Conservation (phyloP, 225 moss, liverwort and hornwort species). For the Sphagnum contortum region DNA sequence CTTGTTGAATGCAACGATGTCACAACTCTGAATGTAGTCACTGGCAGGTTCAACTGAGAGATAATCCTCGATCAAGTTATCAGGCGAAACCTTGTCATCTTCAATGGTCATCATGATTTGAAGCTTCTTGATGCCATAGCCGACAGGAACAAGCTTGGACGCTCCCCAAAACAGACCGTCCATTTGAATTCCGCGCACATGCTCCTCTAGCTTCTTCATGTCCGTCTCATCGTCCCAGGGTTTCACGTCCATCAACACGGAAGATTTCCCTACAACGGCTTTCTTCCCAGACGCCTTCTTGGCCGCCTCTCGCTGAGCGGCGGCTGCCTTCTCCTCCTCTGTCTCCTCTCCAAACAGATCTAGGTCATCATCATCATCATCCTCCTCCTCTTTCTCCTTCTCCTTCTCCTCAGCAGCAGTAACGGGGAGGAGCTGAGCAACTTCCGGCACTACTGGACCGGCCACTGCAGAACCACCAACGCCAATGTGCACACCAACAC, state of each 20-base stretch:
- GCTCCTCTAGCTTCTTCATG: conserved; percentile 40
- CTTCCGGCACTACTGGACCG: conserved; percentile 10
- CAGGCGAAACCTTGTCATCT: conserved; percentile 42
- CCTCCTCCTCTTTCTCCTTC: conserved; percentile 24
- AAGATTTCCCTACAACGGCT: conserved; percentile 34
- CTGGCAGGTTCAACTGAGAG: conserved; percentile 23
- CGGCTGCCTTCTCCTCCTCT: conserved; percentile 29
- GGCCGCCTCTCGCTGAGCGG: conserved; percentile 13
- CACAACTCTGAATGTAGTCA: conserved; percentile 51
- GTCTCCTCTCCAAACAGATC: conserved; percentile 23
- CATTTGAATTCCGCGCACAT: conserved; percentile 36
- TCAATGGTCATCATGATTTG: conserved; percentile 50
- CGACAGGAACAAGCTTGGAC: conserved; percentile 23
- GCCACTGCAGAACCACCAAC: conserved; percentile 22
- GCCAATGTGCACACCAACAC: conserved; percentile 29
- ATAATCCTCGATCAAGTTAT: conserved; percentile 39
- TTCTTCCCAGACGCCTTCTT: conserved; percentile 44
- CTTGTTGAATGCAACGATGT: conserved; percentile 50
- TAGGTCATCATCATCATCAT: conserved; percentile 37
- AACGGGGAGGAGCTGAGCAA: conserved; percentile 8
- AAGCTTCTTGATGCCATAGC: conserved; percentile 30
- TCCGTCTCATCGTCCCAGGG: conserved; percentile 59
- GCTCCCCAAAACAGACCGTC: conserved; percentile 66
- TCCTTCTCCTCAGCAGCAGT: conserved; percentile 21
- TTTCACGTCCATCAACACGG: conserved; percentile 61